A percentile compares a stretch with the other conserved stretches of the same genome.
phyloP scores from a whole-genome alignment of 2,329 filamentous ascomycete species.

The Claviceps sp. region DNA sequence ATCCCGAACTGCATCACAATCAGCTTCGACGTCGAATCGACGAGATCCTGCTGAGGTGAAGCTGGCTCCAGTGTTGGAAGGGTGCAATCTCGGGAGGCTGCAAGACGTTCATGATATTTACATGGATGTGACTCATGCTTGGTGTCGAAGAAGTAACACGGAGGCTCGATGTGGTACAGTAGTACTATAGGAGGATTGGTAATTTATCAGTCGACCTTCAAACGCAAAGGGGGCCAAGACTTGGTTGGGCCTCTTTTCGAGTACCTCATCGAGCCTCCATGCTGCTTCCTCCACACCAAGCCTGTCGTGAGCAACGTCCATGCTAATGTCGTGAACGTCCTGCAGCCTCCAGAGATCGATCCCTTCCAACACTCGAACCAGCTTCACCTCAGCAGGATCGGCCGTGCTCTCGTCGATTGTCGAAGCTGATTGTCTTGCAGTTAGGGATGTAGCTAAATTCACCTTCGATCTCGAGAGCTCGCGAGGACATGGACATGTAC shows the following conservation, averaged over 20 bases:
- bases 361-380: slow-evolving; percentile 54
- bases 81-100: no score
- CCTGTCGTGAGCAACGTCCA: slow-evolving; percentile 68
- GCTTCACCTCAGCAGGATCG: slow-evolving; percentile 68
- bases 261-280: slow-evolving; percentile 42
- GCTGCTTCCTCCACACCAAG: slow-evolving; percentile 60
- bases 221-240: no score
- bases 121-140: no score
- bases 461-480: slow-evolving; percentile 77
- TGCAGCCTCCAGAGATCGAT: slow-evolving; percentile 61
- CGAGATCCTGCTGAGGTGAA: no score
- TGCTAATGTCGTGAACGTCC: slow-evolving; percentile 66
- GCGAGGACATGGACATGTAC: slow-evolving; percentile 79
- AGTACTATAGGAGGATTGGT: no score
- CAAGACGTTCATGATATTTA: no score
- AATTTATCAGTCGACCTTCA: no score
- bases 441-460: slow-evolving; percentile 85
- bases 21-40: no score
- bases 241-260: slow-evolving; percentile 28
- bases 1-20: no score
- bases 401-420: slow-evolving; percentile 64
- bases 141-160: no score
- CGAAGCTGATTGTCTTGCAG: slow-evolving; percentile 91
- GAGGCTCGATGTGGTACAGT: no score
- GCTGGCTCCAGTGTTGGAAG: no score